Conservation (phyloP, 2,329 filamentous ascomycete species). For the Pseudogymnoascus sp. region DNA sequence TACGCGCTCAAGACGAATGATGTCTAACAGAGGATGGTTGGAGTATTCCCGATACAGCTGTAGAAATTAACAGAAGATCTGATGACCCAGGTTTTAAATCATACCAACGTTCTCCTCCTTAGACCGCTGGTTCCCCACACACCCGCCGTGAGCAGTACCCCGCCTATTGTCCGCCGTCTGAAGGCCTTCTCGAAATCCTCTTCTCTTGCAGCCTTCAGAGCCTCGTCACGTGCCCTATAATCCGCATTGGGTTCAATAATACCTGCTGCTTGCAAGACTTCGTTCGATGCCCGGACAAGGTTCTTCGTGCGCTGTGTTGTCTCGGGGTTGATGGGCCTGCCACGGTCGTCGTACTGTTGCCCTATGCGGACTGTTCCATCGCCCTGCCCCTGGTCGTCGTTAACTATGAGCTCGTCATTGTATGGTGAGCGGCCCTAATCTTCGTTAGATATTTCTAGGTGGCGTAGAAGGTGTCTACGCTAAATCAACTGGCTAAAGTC, state of each 20-base stretch:
- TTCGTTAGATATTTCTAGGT: background rate
- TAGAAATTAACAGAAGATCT: constrained; percentile 11
- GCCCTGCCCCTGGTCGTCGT: constrained; percentile 6
- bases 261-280: constrained; percentile 31
- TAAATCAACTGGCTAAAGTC: background rate
- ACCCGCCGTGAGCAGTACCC: constrained; percentile 23
- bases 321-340: constrained; percentile 28
- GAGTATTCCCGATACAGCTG: constrained; percentile 29
- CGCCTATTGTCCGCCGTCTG: constrained; percentile 25
- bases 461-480: background rate
- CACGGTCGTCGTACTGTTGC: constrained; percentile 29
- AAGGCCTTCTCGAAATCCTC: constrained; percentile 26
- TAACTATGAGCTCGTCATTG: constrained; percentile 26
- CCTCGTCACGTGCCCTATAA: constrained; percentile 21
- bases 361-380: background rate
- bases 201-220: constrained; percentile 18
- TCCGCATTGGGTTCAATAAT: constrained; percentile 27
- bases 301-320: constrained; percentile 28
- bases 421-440: constrained; percentile 29
- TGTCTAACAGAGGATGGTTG: constrained; percentile 20
- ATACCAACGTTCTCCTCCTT: constrained; percentile 27
- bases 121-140: constrained; percentile 30
- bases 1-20: constrained; percentile 23
- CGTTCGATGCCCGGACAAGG: constrained; percentile 30
- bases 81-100: background rate